Percentiles rank a stretch among this genome's conserved stretches.
Conservation (phyloP, 2,329 filamentous ascomycete species). For the Tolypocladium tropicale region DNA sequence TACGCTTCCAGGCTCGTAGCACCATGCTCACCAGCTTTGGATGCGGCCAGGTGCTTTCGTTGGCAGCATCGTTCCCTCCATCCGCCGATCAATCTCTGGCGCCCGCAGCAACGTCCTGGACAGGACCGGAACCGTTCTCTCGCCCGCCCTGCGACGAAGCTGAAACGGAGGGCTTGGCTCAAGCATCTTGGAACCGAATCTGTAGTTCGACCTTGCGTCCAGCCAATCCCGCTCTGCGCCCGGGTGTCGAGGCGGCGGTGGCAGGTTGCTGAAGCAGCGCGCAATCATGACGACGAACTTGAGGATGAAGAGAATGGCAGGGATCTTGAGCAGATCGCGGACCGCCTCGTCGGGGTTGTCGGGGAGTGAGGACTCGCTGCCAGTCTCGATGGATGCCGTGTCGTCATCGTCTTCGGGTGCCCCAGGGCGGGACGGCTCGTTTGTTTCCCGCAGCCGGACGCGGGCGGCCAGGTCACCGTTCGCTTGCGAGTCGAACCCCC, state of each 20-base stretch:
- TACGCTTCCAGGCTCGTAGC: too few species aligned
- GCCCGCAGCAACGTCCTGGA: neutral
- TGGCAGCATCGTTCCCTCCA: too few species aligned
- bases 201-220: neutral
- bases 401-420: neutral
- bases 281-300: neutral
- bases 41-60: neutral
- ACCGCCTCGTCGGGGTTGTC: neutral
- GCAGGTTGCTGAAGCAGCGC: neutral
- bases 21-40: neutral
- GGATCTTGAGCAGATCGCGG: neutral
- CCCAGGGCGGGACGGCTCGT: neutral
- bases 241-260: neutral
- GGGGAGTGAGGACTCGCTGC: neutral
- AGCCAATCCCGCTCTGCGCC: neutral
- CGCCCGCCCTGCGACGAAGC: neutral
- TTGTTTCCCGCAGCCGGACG: neutral
- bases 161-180: neutral
- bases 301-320: slow-evolving; percentile 1
- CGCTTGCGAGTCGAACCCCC: neutral
- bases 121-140: neutral
- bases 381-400: neutral
- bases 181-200: neutral
- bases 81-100: neutral
- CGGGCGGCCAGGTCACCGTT: neutral